Base-by-base conservation (phyloP, 306 rosid species). In the Vigna reflexopilosa region DNA sequence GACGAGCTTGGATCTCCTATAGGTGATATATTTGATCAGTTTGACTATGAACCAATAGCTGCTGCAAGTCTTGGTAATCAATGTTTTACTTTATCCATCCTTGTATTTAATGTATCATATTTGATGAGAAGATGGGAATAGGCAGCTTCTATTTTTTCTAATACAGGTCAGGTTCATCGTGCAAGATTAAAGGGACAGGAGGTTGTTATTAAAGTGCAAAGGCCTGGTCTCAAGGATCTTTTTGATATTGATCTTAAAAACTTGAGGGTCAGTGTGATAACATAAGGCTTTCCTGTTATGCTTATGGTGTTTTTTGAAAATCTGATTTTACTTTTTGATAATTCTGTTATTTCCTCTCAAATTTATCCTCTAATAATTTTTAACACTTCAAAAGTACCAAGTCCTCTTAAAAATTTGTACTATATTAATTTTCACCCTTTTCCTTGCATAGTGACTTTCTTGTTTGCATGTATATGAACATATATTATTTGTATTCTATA, bases 191-290 rank as follows among this genome's bases (percentile, higher is more conserved):
- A 87, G 85, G 97, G 98, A 78, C 72, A 87, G 73, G 98, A 95
- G 78, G 92, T 92, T 73, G 98, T 92, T 78, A 15, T 95, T 75
- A 95, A 95, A 93, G 98, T 95, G 71, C 98, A 95, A 86, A 92
- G 98, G 90, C 98, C 98, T 66, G 97, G 98, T 79, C 90, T 95
- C 49, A 95, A 95, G 89, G 97, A 38, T 77, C 98, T 95, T 81
- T 95, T 95, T 91, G 96, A 95, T 83, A 92, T 95, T 45, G 98
- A 95, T 88, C 97, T 95, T n/a, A 95, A 92, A 83, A 95, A 95
- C 81, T 88, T 95, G 80, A 92, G 98, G 98, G 98, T 95, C 79
- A 80, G 98, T 88, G 78, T 70, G 56, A 73, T 83, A 64, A 52
- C 49, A 56, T 34, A 10, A 54, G 68, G 76, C 70, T 71, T 78